Conservation (phyloP, 805 yeast species). For the Komagataella ulmi region DNA sequence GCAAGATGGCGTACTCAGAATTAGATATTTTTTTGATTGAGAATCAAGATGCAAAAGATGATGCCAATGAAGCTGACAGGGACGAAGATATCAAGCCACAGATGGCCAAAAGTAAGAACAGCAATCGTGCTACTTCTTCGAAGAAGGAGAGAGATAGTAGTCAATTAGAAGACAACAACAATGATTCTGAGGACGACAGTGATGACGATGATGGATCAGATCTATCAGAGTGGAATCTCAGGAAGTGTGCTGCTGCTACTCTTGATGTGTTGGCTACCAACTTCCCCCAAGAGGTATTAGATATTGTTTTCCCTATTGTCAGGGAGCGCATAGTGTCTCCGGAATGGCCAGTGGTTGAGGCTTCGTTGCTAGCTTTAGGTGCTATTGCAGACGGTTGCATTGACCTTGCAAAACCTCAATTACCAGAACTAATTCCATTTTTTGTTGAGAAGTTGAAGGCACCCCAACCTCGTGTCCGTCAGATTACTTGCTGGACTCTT, state of each 20-base stretch:
- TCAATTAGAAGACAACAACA: conserved; percentile 29
- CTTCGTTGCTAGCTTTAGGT: conserved; percentile 88
- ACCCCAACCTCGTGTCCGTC: conserved; percentile 72
- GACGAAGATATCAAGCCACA: conserved; percentile 84
- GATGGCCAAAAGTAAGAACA: conserved; percentile 51
- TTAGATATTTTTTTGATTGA: conserved; percentile 59
- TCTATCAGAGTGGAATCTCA: conserved; percentile 72
- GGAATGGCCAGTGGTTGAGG: conserved; percentile 87
- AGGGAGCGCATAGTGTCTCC: conserved; percentile 54
- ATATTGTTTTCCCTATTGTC: conserved; percentile 58
- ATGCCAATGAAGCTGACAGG: conserved; percentile 64
- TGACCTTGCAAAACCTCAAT: conserved; percentile 51
- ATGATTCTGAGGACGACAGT: conserved; percentile 54
- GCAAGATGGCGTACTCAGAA: conserved; percentile 80
- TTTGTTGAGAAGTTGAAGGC: conserved; percentile 71
- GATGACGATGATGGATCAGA: conserved; percentile 61
- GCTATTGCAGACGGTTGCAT: conserved; percentile 88
- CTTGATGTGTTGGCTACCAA: conserved; percentile 66
- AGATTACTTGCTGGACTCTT: conserved; percentile 92
- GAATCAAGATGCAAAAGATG: conserved; percentile 57
- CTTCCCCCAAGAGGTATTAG: conserved; percentile 55
- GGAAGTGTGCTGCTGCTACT: conserved; percentile 93
- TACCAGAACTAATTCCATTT: conserved; percentile 76
- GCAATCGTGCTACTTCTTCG: conserved; percentile 14
- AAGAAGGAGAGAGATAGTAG: conserved; percentile 11